A percentile compares a stretch with the other conserved stretches of the same genome.
phyloP scores from a whole-genome alignment of 371 early-diverging fungal species.

The Actinomortierella wolfii region DNA sequence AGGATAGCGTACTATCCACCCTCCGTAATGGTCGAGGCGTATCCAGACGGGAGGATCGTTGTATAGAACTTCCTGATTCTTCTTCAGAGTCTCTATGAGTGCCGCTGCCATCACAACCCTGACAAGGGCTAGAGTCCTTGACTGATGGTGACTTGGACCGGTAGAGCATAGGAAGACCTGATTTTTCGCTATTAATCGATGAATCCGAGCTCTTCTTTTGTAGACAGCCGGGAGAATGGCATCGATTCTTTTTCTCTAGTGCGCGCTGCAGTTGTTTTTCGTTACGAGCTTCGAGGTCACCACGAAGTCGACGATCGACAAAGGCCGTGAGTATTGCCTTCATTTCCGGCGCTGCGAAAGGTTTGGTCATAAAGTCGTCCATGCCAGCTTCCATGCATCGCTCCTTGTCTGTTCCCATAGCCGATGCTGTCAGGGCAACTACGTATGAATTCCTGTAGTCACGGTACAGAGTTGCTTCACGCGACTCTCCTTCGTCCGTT shows the following conservation, averaged over 20 bases:
- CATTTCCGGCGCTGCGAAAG: conserved; percentile 62
- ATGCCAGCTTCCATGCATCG: conserved; percentile 67
- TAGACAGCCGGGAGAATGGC: conserved; percentile 21
- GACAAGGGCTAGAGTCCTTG: conserved; percentile 12
- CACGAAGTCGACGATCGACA: conserved; percentile 11
- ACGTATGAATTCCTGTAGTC: conserved; percentile 53
- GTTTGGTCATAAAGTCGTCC: conserved; percentile 68
- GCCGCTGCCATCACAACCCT: background rate
- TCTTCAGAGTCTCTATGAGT: background rate
- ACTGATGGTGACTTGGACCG: background rate
- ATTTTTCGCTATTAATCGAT: background rate
- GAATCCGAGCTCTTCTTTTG: background rate
- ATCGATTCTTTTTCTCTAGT: conserved; percentile 8
- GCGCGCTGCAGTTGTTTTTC: conserved; percentile 18
- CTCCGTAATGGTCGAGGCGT: conserved; percentile 26
- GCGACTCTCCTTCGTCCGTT: background rate
- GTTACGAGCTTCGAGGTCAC: conserved; percentile 20
- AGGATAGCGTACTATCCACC: background rate
- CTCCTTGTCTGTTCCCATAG: conserved; percentile 60
- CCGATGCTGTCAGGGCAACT: conserved; percentile 65
- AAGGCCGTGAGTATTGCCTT: conserved; percentile 39
- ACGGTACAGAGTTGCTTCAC: conserved; percentile 1
- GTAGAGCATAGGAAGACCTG: background rate
- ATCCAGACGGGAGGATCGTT: conserved; percentile 20
- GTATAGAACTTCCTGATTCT: background rate